A percentile compares a stretch with the other conserved stretches of the same genome.
These are phyloP conservation scores for Phyllosticta capitalensis DNA, from an alignment of 2,329 filamentous ascomycete genomes.

Conservation along the genomic window DNA sequence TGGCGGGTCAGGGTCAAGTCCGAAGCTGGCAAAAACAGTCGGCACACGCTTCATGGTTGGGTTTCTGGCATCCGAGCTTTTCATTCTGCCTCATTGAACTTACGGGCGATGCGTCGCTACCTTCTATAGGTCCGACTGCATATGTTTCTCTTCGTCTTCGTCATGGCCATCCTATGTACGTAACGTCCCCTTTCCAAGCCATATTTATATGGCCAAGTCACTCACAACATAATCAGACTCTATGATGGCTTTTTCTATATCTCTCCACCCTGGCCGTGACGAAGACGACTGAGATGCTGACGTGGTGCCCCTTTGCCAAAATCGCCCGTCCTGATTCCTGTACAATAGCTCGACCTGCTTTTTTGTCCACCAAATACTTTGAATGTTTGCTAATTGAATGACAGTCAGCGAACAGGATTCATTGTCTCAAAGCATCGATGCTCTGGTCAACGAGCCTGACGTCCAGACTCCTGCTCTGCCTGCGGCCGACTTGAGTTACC, in stretches of 20 bases:
- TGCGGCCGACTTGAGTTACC: constrained; percentile 21
- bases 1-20: constrained; percentile 10
- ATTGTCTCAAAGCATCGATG: constrained; percentile 51
- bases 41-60: constrained; percentile 16
- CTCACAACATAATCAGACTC: constrained; percentile 32
- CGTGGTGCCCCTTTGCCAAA: background rate
- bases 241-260: constrained; percentile 27
- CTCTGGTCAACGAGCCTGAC: constrained; percentile 51
- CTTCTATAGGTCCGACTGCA: constrained; percentile 25
- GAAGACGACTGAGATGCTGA: constrained; percentile 23
- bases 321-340: background rate
- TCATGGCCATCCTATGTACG: constrained; percentile 37
- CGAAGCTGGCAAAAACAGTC: constrained; percentile 10
- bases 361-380: constrained; percentile 9
- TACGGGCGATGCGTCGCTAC: constrained; percentile 24
- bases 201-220: constrained; percentile 26
- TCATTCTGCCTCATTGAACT: constrained; percentile 15
- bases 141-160: constrained; percentile 35
- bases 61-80: constrained; percentile 10
- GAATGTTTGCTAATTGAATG: constrained; percentile 32
- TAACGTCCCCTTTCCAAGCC: constrained; percentile 31
- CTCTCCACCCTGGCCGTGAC: constrained; percentile 26
- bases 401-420: constrained; percentile 9
- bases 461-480: constrained; percentile 14
- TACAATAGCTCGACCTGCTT: constrained; percentile 13